These are phyloP conservation scores for Phytophthora gonapodyides DNA, from an alignment of 352 stramenopile species.

Conservation along the genomic window DNA sequence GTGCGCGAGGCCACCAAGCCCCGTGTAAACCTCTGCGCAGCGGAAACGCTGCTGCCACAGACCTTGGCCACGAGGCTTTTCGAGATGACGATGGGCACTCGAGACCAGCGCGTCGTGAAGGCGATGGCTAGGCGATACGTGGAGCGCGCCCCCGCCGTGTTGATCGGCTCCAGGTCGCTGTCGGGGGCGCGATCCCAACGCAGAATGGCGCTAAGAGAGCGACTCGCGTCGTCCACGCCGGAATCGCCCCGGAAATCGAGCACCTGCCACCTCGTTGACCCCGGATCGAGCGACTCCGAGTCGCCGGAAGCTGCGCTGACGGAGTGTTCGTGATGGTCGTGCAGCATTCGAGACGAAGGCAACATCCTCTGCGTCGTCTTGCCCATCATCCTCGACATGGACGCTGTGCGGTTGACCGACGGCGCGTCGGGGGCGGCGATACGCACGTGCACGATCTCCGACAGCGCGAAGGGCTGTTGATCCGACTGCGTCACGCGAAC, in stretches of 20 bases:
- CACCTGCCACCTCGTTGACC: slow-evolving; percentile 34
- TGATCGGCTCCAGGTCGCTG: slow-evolving; percentile 36
- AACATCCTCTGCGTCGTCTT: slow-evolving; percentile 52
- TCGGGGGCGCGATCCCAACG: slow-evolving; percentile 53
- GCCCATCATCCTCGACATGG: slow-evolving; percentile 37
- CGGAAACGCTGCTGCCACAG: slow-evolving; percentile 41
- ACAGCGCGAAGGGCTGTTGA: slow-evolving; percentile 54
- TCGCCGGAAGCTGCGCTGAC: slow-evolving; percentile 10
- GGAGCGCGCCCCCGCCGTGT: slow-evolving; percentile 49
- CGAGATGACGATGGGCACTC: slow-evolving; percentile 59
- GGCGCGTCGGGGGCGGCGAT: slow-evolving; percentile 42
- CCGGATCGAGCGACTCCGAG: slow-evolving; percentile 12
- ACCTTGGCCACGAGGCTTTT: slow-evolving; percentile 79
- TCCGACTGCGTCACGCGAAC: slow-evolving; percentile 76
- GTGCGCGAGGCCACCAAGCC: slow-evolving; percentile 55
- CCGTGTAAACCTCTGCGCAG: slow-evolving; percentile 52
- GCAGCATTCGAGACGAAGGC: slow-evolving; percentile 36
- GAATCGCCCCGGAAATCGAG: slow-evolving; percentile 43
- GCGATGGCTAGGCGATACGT: slow-evolving; percentile 69
- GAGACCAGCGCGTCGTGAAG: slow-evolving; percentile 52
- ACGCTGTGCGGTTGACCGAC: slow-evolving; percentile 35
- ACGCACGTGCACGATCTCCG: slow-evolving; percentile 44
- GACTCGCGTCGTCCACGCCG: slow-evolving; percentile 44
- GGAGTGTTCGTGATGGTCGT: slow-evolving; percentile 22
- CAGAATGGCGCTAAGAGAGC: slow-evolving; percentile 55